These are phyloP conservation scores for Chalaropsis thielavioides DNA, from an alignment of 2,329 filamentous ascomycete genomes.

Conservation along the genomic window DNA sequence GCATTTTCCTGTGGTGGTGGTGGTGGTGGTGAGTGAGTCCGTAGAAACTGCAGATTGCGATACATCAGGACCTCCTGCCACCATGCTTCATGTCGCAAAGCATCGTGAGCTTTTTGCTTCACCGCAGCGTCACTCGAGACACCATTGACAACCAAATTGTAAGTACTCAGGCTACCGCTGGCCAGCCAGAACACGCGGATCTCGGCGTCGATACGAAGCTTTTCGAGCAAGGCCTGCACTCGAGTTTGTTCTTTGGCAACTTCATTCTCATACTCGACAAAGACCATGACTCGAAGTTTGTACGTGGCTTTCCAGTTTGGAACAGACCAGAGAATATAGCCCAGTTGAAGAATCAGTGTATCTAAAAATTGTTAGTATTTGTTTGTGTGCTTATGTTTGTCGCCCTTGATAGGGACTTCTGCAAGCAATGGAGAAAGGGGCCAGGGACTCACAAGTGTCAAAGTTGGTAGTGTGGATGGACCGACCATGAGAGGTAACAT, in stretches of 20 bases:
- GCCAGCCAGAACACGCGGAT: conserved; percentile 72
- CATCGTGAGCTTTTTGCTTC: conserved; percentile 47
- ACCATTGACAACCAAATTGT: conserved; percentile 68
- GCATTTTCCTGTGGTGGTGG: not conserved
- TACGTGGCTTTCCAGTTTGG: conserved; percentile 65
- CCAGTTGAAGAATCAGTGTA: conserved; percentile 71
- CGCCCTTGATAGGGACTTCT: too few relatives aligned
- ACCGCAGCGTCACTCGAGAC: conserved; percentile 35
- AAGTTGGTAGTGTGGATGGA: conserved; percentile 74
- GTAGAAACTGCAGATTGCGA: conserved; percentile 28
- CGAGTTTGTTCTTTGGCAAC: conserved; percentile 63
- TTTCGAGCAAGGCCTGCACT: conserved; percentile 60
- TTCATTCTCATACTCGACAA: conserved; percentile 78
- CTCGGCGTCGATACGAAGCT: conserved; percentile 66
- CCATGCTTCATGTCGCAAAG: conserved; percentile 61
- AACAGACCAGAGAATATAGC: conserved; percentile 71
- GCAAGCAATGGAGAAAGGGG: not conserved
- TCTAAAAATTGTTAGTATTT: conserved; percentile 28
- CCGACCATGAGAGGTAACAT: conserved; percentile 52
- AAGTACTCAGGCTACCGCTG: conserved; percentile 54
- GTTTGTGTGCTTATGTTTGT: not conserved
- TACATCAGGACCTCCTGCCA: conserved; percentile 59
- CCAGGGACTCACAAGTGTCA: conserved; percentile 54
- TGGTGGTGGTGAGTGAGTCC: conserved; percentile 22
- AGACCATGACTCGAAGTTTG: conserved; percentile 62